Evolutionary conservation across 2,329 filamentous ascomycete species (phyloP).

Genomic region (Fusarium penzigii): DNA sequence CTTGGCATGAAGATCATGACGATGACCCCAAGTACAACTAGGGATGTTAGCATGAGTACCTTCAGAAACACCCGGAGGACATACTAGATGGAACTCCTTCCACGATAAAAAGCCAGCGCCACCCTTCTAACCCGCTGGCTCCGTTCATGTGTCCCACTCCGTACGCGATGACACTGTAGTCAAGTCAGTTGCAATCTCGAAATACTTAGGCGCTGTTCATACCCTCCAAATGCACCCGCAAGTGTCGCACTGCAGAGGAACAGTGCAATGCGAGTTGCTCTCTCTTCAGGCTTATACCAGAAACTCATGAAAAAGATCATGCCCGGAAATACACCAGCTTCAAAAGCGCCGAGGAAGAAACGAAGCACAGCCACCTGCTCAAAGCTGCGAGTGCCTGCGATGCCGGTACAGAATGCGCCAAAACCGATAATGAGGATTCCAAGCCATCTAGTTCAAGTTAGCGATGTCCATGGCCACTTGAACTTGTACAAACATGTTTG

Average conservation of each 20-base stretch:
- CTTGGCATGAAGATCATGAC: constrained; percentile 70
- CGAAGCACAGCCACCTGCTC: constrained; percentile 29
- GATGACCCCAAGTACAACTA: constrained; percentile 31
- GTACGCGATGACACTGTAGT: constrained; percentile 61
- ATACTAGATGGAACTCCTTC: constrained; percentile 65
- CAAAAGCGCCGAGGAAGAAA: constrained; percentile 33
- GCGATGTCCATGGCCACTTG: neutral
- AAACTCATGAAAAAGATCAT: constrained; percentile 54
- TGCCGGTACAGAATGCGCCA: constrained; percentile 43
- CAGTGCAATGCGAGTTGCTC: constrained; percentile 65
- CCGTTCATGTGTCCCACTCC: constrained; percentile 70
- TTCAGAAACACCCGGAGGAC: constrained; percentile 41
- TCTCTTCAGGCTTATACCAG: constrained; percentile 71
- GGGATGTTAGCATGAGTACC: neutral
- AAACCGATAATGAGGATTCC: constrained; percentile 31
- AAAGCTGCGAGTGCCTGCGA: constrained; percentile 41
- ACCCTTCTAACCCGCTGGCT: constrained; percentile 59
- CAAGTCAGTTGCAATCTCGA: neutral
- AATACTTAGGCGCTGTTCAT: neutral
- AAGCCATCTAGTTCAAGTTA: constrained; percentile 39
- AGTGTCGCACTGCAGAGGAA: constrained; percentile 67
- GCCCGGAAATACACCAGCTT: constrained; percentile 31
- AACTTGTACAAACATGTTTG: constrained; percentile 31
- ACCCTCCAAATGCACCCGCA: constrained; percentile 66
- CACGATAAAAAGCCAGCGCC: constrained; percentile 64